phyloP scores from a whole-genome alignment of 495 filamentous ascomycete species.

The Podospora bellae-mahoneyi region DNA sequence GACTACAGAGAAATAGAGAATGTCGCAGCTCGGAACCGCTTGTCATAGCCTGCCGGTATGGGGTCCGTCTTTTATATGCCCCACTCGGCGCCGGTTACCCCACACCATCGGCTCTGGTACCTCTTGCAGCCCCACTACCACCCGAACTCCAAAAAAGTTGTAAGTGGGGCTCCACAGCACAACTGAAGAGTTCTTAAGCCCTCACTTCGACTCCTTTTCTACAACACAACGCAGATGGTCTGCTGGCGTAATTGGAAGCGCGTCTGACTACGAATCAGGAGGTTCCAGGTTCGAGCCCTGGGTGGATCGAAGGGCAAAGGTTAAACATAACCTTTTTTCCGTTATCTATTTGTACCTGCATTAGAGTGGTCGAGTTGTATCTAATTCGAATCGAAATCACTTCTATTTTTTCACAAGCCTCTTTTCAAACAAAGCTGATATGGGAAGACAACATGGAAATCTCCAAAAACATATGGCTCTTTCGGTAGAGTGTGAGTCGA shows the following conservation, averaged over 20 bases:
- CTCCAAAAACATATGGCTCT: not conserved
- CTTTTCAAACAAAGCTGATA: not conserved
- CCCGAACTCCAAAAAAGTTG: not conserved
- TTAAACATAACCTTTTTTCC: slow-evolving; percentile 17
- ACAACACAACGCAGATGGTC: slow-evolving; percentile 14
- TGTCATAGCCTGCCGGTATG: not conserved
- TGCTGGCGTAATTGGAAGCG: slow-evolving; percentile 25
- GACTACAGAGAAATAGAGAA: not conserved
- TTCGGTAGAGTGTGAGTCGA: not conserved
- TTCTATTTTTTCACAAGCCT: slow-evolving; percentile 21
- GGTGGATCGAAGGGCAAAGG: slow-evolving; percentile 13
- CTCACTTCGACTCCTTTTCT: not conserved
- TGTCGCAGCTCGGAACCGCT: not conserved
- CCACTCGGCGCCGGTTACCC: not conserved
- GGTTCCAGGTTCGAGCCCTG: slow-evolving; percentile 25
- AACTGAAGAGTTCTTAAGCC: not conserved
- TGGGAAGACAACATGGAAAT: not conserved
- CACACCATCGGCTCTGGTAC: not conserved
- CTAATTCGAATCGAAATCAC: not conserved
- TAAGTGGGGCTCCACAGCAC: not conserved
- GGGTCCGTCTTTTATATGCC: not conserved
- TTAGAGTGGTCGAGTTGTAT: not conserved
- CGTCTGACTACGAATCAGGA: slow-evolving; percentile 25
- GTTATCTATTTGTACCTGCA: slow-evolving; percentile 12
- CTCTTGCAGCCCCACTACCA: not conserved